phyloP scores from a whole-genome alignment of 306 rosid species.

The Trifolium dubium region DNA sequence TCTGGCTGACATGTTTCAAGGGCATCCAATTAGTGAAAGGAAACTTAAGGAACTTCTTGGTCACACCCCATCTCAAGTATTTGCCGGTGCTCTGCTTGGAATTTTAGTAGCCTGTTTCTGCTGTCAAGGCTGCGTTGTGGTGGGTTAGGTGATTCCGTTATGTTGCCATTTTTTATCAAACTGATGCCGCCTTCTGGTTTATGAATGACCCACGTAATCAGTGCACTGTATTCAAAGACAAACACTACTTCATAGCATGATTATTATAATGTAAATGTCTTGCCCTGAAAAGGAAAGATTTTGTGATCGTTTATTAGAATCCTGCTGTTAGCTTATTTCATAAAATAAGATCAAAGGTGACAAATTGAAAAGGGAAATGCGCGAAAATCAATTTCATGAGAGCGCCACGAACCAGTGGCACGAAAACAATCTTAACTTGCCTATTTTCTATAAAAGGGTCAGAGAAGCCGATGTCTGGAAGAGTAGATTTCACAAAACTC shows the following conservation, averaged over 20 bases:
- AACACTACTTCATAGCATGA: conserved; percentile 17
- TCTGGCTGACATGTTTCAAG: conserved; percentile 83
- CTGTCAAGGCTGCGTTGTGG: conserved; percentile 61
- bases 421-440: too few species aligned
- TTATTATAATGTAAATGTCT: conserved; percentile 18
- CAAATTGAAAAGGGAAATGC: too few species aligned
- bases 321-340: background rate
- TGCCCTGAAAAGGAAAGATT: background rate
- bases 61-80: conserved; percentile 88
- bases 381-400: too few species aligned
- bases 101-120: conserved; percentile 68
- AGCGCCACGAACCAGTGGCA: too few species aligned
- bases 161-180: conserved; percentile 35
- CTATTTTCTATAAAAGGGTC: too few species aligned
- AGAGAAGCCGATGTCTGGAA: too few species aligned
- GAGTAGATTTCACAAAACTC: too few species aligned
- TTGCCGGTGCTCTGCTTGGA: conserved; percentile 88
- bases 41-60: conserved; percentile 94
- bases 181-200: conserved; percentile 22
- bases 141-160: conserved; percentile 38
- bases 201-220: background rate
- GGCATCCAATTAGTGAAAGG: conserved; percentile 88
- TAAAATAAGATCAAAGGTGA: too few species aligned
- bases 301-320: background rate
- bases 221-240: conserved; percentile 1